Conservation (phyloP, 176 grass and related monocot genomes). For the Dactylis glomerata region DNA sequence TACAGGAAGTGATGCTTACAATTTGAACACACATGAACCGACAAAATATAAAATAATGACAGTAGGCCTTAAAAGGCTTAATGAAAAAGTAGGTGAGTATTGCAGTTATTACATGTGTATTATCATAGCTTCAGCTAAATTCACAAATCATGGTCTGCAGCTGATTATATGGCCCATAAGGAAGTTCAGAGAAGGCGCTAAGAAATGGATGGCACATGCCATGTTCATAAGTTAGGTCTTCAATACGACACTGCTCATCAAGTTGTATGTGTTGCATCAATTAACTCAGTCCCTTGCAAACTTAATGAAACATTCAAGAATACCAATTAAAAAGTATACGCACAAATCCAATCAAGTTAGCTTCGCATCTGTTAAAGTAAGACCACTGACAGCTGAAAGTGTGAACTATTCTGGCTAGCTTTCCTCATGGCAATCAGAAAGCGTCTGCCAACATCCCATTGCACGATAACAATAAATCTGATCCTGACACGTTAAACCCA, state of each 20-base stretch:
- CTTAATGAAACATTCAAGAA: neutral
- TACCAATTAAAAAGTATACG: neutral
- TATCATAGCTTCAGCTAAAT: neutral
- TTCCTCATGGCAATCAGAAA: neutral
- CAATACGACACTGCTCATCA: neutral
- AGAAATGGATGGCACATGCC: neutral
- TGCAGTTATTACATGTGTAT: neutral
- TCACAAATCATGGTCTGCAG: neutral
- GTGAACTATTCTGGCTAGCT: neutral
- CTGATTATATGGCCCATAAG: neutral
- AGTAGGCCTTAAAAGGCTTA: neutral
- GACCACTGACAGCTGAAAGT: neutral
- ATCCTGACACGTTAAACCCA: neutral
- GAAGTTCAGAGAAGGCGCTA: neutral
- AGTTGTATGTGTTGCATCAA: neutral
- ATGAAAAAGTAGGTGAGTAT: neutral
- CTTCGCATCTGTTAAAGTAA: neutral
- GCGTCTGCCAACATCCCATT: slow-evolving; percentile 9
- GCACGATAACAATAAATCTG: neutral
- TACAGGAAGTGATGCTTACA: neutral
- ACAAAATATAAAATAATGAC: neutral
- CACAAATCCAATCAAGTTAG: neutral
- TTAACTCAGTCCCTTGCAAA: neutral
- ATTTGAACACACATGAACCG: neutral
- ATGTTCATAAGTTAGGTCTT: neutral